Evolutionary conservation across 2,329 filamentous ascomycete species (phyloP), one percentile per base, ranked within the genome.

Genomic region (Scortechinia acanthostroma): DNA sequence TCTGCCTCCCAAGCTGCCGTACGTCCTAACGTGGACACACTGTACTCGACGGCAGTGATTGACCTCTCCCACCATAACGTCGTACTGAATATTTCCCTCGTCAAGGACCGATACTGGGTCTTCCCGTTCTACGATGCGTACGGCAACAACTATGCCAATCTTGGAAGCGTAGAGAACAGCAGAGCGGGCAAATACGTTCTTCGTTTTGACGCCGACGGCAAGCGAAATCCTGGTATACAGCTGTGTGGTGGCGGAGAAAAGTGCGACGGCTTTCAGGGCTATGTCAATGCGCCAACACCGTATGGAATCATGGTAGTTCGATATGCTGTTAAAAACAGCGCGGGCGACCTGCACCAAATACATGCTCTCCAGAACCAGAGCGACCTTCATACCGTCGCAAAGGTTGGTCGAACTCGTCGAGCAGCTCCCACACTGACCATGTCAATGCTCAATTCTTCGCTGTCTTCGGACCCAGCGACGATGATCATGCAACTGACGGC

Each of bases 51-150:
- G 14, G 45, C 49, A 6, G 45, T 54, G 6, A 40, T 52, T 20
- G 59, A 61, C 44, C 42, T 62, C 17, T 57, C 57, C 3, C 42
- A 49, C 2, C 23, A 45, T 14, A 53, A 60, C 43, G 16, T 61
- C 3, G 46, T 48, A 20, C 30, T 61, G 10, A 47, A 52, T 3
- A 43, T 59, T 16, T 56, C 58, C 1, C 47, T 50, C 3, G 51
- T 58, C 16, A 42, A 33, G 16, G 51, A 53, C 42, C 49, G 56
- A n/a, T 57, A 52, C 45, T 60, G 47, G 46, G 48, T 53, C 10
- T 53, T 53, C 37, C 48, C 57, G 3, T 56, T 59, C 22, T 55
- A 55, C 42, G 58, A 60, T 45, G 43, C 52, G 57, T 60, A 47
- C 48, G 56, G 51, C 19, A 53, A 59, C 42, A 58, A 60, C 49